Percentiles rank a stretch among this genome's conserved stretches.
Conservation (phyloP, 2,329 filamentous ascomycete species). For the Clarireedia hainanense region DNA sequence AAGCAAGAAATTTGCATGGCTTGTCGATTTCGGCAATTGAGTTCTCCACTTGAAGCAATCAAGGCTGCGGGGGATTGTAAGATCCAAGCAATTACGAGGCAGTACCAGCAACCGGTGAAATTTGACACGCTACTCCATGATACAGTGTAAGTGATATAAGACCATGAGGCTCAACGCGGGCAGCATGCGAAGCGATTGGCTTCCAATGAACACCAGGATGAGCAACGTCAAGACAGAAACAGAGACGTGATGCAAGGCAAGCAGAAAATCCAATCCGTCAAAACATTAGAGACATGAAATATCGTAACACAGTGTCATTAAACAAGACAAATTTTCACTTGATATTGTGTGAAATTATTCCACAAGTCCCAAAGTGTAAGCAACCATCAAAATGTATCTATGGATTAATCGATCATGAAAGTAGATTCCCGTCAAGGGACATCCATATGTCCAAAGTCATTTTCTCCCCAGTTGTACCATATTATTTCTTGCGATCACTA, state of each 20-base stretch:
- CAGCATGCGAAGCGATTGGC: too few relatives aligned
- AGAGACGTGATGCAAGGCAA: not conserved
- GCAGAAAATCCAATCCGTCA: not conserved
- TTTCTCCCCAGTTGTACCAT: constrained; percentile 2
- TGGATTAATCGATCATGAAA: constrained; percentile 6
- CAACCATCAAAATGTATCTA: constrained; percentile 8
- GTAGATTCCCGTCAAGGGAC: constrained; percentile 4
- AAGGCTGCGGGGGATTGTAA: too few relatives aligned
- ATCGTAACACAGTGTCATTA: not conserved
- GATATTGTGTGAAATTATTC: constrained; percentile 6
- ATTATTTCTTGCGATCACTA: constrained; percentile 23
- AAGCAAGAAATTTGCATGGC: too few relatives aligned
- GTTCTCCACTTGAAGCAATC: too few relatives aligned
- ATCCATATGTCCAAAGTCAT: not conserved
- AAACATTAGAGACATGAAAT: not conserved
- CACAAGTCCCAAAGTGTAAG: not conserved
- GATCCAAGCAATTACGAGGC: too few relatives aligned
- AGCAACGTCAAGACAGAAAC: too few relatives aligned
- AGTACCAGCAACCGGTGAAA: too few relatives aligned
- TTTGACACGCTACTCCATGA: too few relatives aligned
- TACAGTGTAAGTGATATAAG: too few relatives aligned
- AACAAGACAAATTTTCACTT: constrained; percentile 1
- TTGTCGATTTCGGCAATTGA: too few relatives aligned
- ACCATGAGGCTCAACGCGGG: too few relatives aligned
- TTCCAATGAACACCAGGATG: too few relatives aligned